phyloP scores from a whole-genome alignment of 306 rosid genomes.

The Lagenaria siceraria region DNA sequence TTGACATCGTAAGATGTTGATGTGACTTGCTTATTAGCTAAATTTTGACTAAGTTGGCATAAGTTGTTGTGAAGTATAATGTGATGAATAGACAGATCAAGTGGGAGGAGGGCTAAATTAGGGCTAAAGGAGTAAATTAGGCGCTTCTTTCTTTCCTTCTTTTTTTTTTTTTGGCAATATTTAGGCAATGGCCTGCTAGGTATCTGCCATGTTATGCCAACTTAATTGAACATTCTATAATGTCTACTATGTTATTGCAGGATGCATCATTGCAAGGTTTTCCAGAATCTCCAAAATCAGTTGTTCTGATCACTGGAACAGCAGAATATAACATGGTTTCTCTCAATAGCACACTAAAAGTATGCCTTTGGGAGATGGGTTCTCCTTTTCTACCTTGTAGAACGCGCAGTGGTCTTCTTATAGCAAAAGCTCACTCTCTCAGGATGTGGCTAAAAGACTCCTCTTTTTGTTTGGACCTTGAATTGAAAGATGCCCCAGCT shows the following conservation, averaged over 20 bases:
- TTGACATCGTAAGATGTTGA: not conserved
- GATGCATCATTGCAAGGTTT: conserved; percentile 83
- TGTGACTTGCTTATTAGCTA: too few relatives aligned
- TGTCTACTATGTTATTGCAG: conserved; percentile 27
- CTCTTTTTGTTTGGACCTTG: conserved; percentile 85
- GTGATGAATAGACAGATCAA: too few relatives aligned
- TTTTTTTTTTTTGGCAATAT: too few relatives aligned
- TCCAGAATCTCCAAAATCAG: conserved; percentile 91
- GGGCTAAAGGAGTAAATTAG: too few relatives aligned
- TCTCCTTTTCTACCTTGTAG: conserved; percentile 88
- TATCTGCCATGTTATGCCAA: too few relatives aligned
- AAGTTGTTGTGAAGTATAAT: too few relatives aligned
- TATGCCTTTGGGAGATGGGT: conserved; percentile 94
- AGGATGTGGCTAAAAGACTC: conserved; percentile 97
- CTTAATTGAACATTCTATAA: not conserved
- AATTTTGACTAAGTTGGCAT: too few relatives aligned
- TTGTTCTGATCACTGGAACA: conserved; percentile 80
- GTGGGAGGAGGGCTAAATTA: too few relatives aligned
- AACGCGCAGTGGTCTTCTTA: conserved; percentile 68
- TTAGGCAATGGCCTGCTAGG: too few relatives aligned
- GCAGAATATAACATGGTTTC: conserved; percentile 89
- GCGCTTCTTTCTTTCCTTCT: too few relatives aligned
- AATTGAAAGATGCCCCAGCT: conserved; percentile 57
- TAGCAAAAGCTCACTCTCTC: conserved; percentile 94
- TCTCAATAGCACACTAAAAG: conserved; percentile 66